A percentile compares a stretch with the other conserved stretches of the same genome.
Conservation (phyloP, 768 basidiomycete genomes). For the Austroboletus festivus region DNA sequence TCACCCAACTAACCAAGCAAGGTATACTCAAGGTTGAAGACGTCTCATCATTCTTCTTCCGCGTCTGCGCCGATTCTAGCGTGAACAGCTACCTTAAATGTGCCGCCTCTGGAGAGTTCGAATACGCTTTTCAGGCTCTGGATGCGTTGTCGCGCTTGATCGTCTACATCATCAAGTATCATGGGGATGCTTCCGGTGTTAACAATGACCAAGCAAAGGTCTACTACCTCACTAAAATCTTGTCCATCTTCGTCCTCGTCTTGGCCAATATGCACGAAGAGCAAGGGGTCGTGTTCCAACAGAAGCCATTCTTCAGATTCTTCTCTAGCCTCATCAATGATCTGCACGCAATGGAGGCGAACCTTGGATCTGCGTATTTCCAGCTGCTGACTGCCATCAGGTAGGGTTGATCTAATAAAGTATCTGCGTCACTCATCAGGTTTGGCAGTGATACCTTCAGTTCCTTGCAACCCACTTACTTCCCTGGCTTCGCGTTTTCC, state of each 20-base stretch:
- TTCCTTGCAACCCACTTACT: conserved; percentile 92
- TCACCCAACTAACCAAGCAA: conserved; percentile 95
- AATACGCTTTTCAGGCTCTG: conserved; percentile 83
- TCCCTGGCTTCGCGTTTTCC: conserved; percentile 97
- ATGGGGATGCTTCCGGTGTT: conserved; percentile 90
- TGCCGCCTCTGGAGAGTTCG: conserved; percentile 66
- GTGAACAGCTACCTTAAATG: conserved; percentile 85
- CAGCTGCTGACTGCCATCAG: conserved; percentile 84
- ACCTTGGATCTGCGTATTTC: conserved; percentile 87
- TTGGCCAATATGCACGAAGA: conserved; percentile 95
- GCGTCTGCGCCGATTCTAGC: conserved; percentile 93
- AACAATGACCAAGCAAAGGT: conserved; percentile 95
- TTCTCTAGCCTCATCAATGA: conserved; percentile 96
- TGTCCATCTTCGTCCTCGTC: conserved; percentile 95
- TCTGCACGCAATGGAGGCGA: conserved; percentile 78
- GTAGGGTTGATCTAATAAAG: conserved; percentile 36
- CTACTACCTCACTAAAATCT: conserved; percentile 93
- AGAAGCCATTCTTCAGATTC: conserved; percentile 97
- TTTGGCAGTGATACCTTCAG: conserved; percentile 82
- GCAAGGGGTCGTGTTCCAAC: conserved; percentile 86
- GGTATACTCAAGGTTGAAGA: conserved; percentile 96
- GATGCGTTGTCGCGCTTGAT: conserved; percentile 95
- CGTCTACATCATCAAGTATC: conserved; percentile 98
- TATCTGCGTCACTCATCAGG: not conserved
- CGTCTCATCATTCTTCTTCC: conserved; percentile 95